Evolutionary conservation across 305 asterid species (phyloP).

Genomic region (Striga hermonthica): DNA sequence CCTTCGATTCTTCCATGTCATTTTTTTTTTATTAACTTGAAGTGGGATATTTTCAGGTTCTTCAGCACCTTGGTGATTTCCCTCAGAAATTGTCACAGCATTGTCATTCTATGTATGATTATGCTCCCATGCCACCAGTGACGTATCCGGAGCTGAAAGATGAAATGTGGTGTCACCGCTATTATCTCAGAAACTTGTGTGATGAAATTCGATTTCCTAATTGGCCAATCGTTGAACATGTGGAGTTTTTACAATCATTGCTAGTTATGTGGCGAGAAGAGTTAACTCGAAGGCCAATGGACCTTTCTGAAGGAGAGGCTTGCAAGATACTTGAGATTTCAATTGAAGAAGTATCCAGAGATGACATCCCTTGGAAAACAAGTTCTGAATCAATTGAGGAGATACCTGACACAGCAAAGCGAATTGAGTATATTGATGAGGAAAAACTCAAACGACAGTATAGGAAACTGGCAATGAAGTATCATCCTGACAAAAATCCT

Average conservation of each 20-base stretch:
- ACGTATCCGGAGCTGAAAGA: conserved; percentile 95
- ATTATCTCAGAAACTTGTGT: conserved; percentile 86
- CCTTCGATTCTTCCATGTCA: too few species aligned
- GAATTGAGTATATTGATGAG: conserved; percentile 87
- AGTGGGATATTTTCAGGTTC: conserved; percentile 56
- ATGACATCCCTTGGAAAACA: conserved; percentile 61
- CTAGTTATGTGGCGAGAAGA: conserved; percentile 98
- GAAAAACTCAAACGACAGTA: conserved; percentile 98
- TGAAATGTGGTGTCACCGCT: conserved; percentile 99
- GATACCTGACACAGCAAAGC: conserved; percentile 61
- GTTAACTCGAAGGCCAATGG: conserved; percentile 97
- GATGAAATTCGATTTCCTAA: conserved; percentile 95
- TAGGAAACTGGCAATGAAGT: conserved; percentile 96
- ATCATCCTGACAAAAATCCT: conserved; percentile 97
- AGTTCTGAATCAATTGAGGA: conserved; percentile 46
- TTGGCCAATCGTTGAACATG: conserved; percentile 99
- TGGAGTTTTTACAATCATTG: conserved; percentile 95
- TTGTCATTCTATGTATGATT: conserved; percentile 89
- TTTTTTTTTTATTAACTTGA: conserved; percentile 26
- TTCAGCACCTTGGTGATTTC: conserved; percentile 98
- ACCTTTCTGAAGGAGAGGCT: conserved; percentile 98
- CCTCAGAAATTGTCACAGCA: conserved; percentile 95
- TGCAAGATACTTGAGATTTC: conserved; percentile 91
- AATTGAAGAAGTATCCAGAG: conserved; percentile 83
- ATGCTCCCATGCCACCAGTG: conserved; percentile 99